phyloP scores from a whole-genome alignment of 2,329 filamentous ascomycete species.

The Aspergillus viridinutans region DNA sequence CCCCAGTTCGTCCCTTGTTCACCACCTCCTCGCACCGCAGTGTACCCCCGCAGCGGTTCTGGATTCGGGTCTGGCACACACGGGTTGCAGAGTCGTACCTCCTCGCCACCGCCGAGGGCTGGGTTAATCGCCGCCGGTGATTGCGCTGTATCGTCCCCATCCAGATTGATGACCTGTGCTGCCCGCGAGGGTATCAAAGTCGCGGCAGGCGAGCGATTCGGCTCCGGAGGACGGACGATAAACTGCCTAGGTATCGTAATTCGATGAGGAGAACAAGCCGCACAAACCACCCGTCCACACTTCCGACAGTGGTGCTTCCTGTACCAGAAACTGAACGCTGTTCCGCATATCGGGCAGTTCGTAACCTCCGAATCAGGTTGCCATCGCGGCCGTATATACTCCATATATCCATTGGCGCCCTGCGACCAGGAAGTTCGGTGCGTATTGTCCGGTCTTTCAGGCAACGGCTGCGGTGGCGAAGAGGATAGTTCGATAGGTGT shows the following conservation, averaged over 20 bases:
- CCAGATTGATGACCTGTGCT: slow-evolving; percentile 47
- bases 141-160: slow-evolving; percentile 34
- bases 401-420: slow-evolving; percentile 19
- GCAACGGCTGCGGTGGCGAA: slow-evolving; percentile 20
- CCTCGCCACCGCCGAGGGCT: slow-evolving; percentile 60
- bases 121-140: slow-evolving; percentile 37
- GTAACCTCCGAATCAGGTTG: slow-evolving; percentile 81
- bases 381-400: slow-evolving; percentile 69
- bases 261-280: slow-evolving; percentile 82
- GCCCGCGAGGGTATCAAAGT: slow-evolving; percentile 39
- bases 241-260: slow-evolving; percentile 93
- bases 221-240: slow-evolving; percentile 73
- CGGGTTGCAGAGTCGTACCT: slow-evolving; percentile 67
- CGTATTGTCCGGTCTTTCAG: slow-evolving; percentile 4
- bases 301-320: slow-evolving; percentile 96
- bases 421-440: slow-evolving; percentile 14
- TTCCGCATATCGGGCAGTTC: slow-evolving; percentile 77
- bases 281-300: slow-evolving; percentile 89
- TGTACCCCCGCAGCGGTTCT: slow-evolving; percentile 46
- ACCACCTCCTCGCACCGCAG: slow-evolving; percentile 18
- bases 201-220: slow-evolving; percentile 37
- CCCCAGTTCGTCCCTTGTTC: slow-evolving; percentile 10
- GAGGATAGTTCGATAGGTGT: slow-evolving; percentile 32
- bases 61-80: slow-evolving; percentile 68
- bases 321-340: slow-evolving; percentile 77